Evolutionary conservation across 2,329 filamentous ascomycete genomes (phyloP), one percentile per base, ranked within the genome.

Genomic region (Calonectria pauciramosa): DNA sequence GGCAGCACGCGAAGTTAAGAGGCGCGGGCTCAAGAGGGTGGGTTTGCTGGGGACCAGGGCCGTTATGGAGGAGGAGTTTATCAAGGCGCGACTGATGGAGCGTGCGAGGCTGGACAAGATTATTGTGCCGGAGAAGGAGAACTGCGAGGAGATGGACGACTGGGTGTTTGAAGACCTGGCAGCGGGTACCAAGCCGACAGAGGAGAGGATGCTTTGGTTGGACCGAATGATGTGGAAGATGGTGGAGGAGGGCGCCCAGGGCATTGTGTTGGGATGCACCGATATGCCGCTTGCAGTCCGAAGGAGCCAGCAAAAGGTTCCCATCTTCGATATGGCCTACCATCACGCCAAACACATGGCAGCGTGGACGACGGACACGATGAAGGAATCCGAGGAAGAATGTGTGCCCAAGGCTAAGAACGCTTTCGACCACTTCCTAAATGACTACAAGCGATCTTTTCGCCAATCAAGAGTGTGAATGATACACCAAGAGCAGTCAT

Each of bases 11-110:
- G 47, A 30, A 13, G 23, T 68, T 8, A 28, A 34, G 34, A 38
- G 32, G 34, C 20, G 18, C 7, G 32, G 67, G 36, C 11, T 69
- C 36, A 69, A 56, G 36, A 34, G 52, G 34, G 67, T 69, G 34
- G 67, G 67, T 18, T 20, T 69, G 34, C 28, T 69, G 36, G 67
- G 51, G 23, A 60, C 51, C 16, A 60, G 44, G 54, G 54, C 68
- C 18, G 54, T 60, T 1, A 63, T 70, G 68, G 68, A 70, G 41
- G 54, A 63, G 51, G 54, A 47, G 4, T 70, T 70, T 16, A 63
- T 70, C 68, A 63, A 70, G 54, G 68, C 32, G 6, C 54, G 38
- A 8, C 44, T 70, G 54, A 63, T 70, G 68, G 9, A 51, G 54
- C 38, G 52, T 18, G 38, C 36, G 6, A 38, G 41, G 5, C 41